Base-by-base conservation (phyloP, 352 stramenopile species). In the Achlya hypogyna region DNA sequence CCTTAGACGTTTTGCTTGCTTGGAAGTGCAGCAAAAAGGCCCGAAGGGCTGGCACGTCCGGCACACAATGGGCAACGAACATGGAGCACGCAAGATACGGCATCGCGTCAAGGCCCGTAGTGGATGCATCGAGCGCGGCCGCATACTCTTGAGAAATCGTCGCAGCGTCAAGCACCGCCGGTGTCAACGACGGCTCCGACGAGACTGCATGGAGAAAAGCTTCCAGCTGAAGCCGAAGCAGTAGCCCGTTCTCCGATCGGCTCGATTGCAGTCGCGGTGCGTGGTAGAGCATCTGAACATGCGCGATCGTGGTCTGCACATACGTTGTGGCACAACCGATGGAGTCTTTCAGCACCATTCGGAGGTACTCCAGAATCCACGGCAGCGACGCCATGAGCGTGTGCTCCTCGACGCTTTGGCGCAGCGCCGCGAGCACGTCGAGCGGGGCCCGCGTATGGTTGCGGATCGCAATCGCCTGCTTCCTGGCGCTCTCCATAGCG, bases 61-160 rank as follows among this genome's bases (percentile, higher is more conserved):
- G 78, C 23, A 90, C 71, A 49, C 82, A 90, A 40, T 73, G 82
- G 58, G 87, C 75, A 5, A 88, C 66, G 63, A 87, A 87, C 45
- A 90, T 78, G 68, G 79, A 75, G 40, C 74, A 87, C 67, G 80
- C 84, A 32, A 90, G 69, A 43, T 88, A 90, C 25, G 79, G 78
- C n/a, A 88, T 47, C 0, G 45, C 32, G 45, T 89, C 81, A 8
- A 72, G 47, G 1, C 49, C 63, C 18, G 18, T 31, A 27, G 64
- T 76, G 65, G 38, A 69, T 74, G 20, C 53, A 1, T 29, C 35
- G 34, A 62, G 38, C 12, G 40, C 51, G 9, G 22, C n/a, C 47
- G 69, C 56, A 4, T 67, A 35, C 5, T 65, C 43, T 31, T 42
- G 22, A 32, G 60, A 47, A 10, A 79, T 64, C 2, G 56, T 29